These are phyloP conservation scores for Chrysoporthe deuterocubensis DNA, from an alignment of 2,329 filamentous ascomycete species.

Conservation along the genomic window DNA sequence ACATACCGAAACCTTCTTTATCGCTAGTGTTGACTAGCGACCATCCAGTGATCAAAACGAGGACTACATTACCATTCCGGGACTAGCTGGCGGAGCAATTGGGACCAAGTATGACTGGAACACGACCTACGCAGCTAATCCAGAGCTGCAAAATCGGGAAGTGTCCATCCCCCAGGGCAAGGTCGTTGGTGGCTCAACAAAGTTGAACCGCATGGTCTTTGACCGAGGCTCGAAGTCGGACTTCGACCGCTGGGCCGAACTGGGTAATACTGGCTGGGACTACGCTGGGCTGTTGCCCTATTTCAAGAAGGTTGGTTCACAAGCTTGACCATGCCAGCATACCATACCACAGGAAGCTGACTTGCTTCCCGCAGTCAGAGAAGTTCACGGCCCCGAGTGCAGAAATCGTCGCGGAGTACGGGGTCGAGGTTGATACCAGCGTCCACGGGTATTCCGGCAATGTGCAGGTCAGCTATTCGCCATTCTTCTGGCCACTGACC, in stretches of 20 bases:
- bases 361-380: constrained; percentile 28
- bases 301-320: constrained; percentile 37
- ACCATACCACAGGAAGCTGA: background rate
- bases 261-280: constrained; percentile 37
- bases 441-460: constrained; percentile 36
- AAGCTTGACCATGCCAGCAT: background rate
- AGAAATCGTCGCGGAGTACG: constrained; percentile 34
- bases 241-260: constrained; percentile 35
- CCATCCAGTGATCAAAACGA: constrained; percentile 28
- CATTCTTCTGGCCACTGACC: constrained; percentile 39
- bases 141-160: constrained; percentile 2
- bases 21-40: constrained; percentile 11
- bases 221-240: constrained; percentile 35
- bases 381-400: constrained; percentile 35
- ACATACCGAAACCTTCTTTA: constrained; percentile 7
- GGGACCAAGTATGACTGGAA: constrained; percentile 38
- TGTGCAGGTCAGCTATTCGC: constrained; percentile 37
- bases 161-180: constrained; percentile 31
- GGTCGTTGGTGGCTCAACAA: constrained; percentile 35
- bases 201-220: constrained; percentile 38
- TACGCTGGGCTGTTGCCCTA: constrained; percentile 35
- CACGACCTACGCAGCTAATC: constrained; percentile 28
- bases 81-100: constrained; percentile 33
- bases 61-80: constrained; percentile 35
- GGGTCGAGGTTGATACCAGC: constrained; percentile 35